Base-by-base conservation (phyloP, 2,329 filamentous ascomycete species). In the Xylaria sp. region DNA sequence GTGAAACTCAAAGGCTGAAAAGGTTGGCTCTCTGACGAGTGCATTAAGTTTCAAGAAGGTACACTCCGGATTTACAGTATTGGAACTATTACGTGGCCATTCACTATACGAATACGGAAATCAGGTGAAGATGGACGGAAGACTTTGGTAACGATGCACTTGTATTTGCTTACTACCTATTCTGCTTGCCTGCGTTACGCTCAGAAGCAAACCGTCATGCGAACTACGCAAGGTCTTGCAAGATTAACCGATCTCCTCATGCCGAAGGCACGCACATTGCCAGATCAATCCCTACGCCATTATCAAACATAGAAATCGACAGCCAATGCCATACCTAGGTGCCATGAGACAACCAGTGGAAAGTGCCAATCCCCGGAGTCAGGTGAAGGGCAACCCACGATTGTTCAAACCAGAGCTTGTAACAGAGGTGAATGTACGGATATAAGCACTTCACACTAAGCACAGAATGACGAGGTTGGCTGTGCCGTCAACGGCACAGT, bases 311-410 rank as follows among this genome's bases (percentile, higher is more conserved):
- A 60, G 58, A 62, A 59, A 35, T 54, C 59, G 52, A 61, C 59
- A 65, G 56, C 59, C 66, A 72, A 71, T 69, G 69, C 70, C 69
- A 5, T 30, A 30, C 51, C 37, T 58, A 62, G 51, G 60, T 69
- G 68, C 68, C 65, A 67, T 50, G 34, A 65, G 59, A 70, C 68
- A 71, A 16, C 16, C 16, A 70, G 60, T 57, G 23, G 66, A 70
- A 70, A 69, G 52, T 9, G n/a, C 10, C 57, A 55, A 58, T 61
- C 10, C 59, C 58, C 54, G 44, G 37, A 58, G 23, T 30, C 23
- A 30, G 23, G 23, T 30, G 55, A 54, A n/a, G 44, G 9, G 39
- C 42, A 52, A 37, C 37, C 35, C 35, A 42, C 50, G n/a, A 51
- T 54, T 19, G 9, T 48, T 46, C 58, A 60, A 56, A 54, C 42